A percentile compares a stretch with the other conserved stretches of the same genome.
Conservation (phyloP, 495 filamentous ascomycete genomes). For the Gamarada debralockiae region DNA sequence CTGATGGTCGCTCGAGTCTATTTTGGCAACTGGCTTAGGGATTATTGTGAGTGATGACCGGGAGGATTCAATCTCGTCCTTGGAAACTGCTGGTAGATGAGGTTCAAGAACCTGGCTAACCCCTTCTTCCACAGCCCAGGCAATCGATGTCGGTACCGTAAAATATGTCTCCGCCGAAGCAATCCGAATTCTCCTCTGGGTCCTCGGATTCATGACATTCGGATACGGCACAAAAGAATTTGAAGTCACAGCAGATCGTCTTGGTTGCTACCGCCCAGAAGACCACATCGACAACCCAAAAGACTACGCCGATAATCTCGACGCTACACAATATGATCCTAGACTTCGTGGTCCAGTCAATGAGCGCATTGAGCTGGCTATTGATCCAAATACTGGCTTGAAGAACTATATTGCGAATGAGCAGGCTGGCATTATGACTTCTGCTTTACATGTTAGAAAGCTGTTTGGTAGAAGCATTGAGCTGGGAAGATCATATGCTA, state of each 20-base stretch:
- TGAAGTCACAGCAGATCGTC: slow-evolving; percentile 86
- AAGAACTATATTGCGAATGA: slow-evolving; percentile 93
- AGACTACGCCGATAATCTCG: slow-evolving; percentile 49
- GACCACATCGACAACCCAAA: slow-evolving; percentile 67
- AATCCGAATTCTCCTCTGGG: slow-evolving; percentile 84
- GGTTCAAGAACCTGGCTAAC: slow-evolving; percentile 27
- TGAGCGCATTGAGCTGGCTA: slow-evolving; percentile 69
- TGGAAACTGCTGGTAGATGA: slow-evolving; percentile 32
- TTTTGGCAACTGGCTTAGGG: slow-evolving; percentile 91
- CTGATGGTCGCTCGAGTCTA: slow-evolving; percentile 79
- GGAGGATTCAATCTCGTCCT: too few relatives aligned
- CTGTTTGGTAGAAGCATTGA: slow-evolving; percentile 69
- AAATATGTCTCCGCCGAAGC: slow-evolving; percentile 86
- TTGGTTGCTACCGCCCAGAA: slow-evolving; percentile 91
- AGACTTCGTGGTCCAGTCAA: slow-evolving; percentile 79
- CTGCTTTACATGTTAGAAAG: slow-evolving; percentile 66
- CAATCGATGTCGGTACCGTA: slow-evolving; percentile 82
- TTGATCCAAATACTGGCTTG: slow-evolving; percentile 75
- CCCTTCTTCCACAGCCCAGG: slow-evolving; percentile 45
- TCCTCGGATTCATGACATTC: slow-evolving; percentile 87
- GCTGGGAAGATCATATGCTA: slow-evolving; percentile 65
- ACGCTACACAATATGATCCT: slow-evolving; percentile 76
- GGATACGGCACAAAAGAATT: slow-evolving; percentile 97
- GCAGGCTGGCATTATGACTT: slow-evolving; percentile 65
- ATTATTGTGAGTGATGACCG: slow-evolving; percentile 47